These are phyloP conservation scores for Heterobasidion occidentale DNA, from an alignment of 1,284 basidiomycete genomes.

Conservation along the genomic window DNA sequence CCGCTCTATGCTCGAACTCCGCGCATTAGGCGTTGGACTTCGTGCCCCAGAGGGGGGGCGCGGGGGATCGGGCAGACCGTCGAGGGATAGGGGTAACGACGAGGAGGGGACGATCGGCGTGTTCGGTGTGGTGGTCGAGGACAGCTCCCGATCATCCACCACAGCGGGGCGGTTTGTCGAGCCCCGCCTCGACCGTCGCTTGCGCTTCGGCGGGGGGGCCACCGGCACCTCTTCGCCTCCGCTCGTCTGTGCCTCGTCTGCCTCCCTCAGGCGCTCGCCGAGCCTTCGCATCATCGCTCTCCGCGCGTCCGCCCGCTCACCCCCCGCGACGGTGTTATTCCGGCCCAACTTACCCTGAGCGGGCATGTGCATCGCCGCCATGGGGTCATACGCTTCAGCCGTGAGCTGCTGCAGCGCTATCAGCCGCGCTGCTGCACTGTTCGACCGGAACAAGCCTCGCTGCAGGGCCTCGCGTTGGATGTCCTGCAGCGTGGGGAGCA, in stretches of 20 bases:
- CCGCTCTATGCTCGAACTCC: conserved; percentile 13
- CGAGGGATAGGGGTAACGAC: conserved; percentile 32
- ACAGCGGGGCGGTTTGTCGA: conserved; percentile 42
- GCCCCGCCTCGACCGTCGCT: conserved; percentile 49
- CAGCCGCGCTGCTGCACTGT: conserved; percentile 62
- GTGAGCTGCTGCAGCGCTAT: conserved; percentile 72
- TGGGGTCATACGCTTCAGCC: conserved; percentile 47
- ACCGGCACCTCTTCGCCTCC: conserved; percentile 51
- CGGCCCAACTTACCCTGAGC: conserved; percentile 43
- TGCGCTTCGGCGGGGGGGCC: conserved; percentile 31
- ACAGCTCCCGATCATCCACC: conserved; percentile 57
- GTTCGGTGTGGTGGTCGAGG: conserved; percentile 45
- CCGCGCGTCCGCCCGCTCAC: conserved; percentile 60
- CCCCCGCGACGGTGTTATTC: conserved; percentile 71
- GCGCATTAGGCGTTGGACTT: conserved; percentile 13
- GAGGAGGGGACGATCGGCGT: conserved; percentile 52
- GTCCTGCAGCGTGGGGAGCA: conserved; percentile 64
- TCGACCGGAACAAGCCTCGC: conserved; percentile 62
- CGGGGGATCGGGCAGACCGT: conserved; percentile 18
- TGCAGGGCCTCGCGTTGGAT: conserved; percentile 37
- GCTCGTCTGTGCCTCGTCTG: conserved; percentile 53
- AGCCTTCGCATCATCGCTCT: conserved; percentile 56
- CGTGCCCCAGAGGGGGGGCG: conserved; percentile 13
- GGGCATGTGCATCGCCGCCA: conserved; percentile 38
- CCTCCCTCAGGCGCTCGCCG: conserved; percentile 53